These are phyloP conservation scores for Trichoderma atroviride DNA, from an alignment of 2,329 filamentous ascomycete genomes.

Conservation along the genomic window DNA sequence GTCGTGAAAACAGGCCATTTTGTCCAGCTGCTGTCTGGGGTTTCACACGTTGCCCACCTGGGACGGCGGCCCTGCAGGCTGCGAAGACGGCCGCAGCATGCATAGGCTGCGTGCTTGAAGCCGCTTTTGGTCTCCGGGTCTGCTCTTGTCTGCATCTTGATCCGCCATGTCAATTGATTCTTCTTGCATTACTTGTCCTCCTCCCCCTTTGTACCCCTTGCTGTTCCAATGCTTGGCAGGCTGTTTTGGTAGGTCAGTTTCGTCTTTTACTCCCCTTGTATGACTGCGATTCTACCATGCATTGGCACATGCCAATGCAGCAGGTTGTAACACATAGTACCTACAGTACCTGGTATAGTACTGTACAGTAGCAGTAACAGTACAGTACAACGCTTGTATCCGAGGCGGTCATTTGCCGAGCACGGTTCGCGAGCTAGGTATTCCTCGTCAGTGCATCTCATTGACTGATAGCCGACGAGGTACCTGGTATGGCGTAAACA, in stretches of 20 bases:
- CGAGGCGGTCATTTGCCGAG: conserved; percentile 8
- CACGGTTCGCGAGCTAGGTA: not conserved
- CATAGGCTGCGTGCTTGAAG: conserved; percentile 37
- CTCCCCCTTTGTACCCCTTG: not conserved
- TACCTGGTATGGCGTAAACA: not conserved
- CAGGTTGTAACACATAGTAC: too few relatives aligned
- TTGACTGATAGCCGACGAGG: not conserved
- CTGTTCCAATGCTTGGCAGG: conserved; percentile 1
- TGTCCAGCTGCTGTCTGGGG: conserved; percentile 31
- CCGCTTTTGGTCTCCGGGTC: not conserved
- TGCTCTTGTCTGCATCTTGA: not conserved
- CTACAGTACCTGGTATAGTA: too few relatives aligned
- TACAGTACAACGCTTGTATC: not conserved
- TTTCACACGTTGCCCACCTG: conserved; percentile 41
- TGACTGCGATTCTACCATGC: not conserved
- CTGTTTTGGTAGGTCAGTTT: not conserved
- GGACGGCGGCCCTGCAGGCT: conserved; percentile 34
- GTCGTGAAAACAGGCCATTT: conserved; percentile 2
- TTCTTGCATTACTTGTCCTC: not conserved
- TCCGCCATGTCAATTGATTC: not conserved
- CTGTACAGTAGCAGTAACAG: too few relatives aligned
- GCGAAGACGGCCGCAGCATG: conserved; percentile 46
- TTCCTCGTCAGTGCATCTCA: not conserved
- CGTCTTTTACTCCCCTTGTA: not conserved
- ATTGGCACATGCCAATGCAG: not conserved